Conservation (phyloP, 208 protist genomes). For the Trypanosoma avium region DNA sequence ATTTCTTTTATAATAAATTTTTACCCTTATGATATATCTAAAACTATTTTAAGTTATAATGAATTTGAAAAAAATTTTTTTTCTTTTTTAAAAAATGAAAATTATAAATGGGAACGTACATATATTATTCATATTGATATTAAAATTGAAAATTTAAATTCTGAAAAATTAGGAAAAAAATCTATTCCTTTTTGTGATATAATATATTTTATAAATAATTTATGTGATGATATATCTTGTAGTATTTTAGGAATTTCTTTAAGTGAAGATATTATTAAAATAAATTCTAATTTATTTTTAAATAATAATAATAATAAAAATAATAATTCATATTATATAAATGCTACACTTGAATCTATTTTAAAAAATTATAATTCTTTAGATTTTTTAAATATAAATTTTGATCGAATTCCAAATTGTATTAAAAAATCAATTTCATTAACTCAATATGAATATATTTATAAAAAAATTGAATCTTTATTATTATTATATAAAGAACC, state of each 20-base stretch:
- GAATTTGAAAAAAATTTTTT: slow-evolving; percentile 37
- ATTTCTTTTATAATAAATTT: slow-evolving; percentile 40
- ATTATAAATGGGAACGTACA: slow-evolving; percentile 44
- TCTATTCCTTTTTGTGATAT: slow-evolving; percentile 61
- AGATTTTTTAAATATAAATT: slow-evolving; percentile 37
- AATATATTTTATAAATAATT: slow-evolving; percentile 39
- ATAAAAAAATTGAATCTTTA: slow-evolving; percentile 36
- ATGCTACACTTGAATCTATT: slow-evolving; percentile 41
- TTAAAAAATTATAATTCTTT: slow-evolving; percentile 31
- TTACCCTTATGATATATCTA: slow-evolving; percentile 35
- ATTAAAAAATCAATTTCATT: slow-evolving; percentile 35
- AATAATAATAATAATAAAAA: slow-evolving; percentile 27
- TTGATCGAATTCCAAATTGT: slow-evolving; percentile 47
- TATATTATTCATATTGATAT: slow-evolving; percentile 56
- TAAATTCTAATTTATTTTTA: slow-evolving; percentile 27
- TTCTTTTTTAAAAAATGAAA: slow-evolving; percentile 34
- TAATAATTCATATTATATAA: slow-evolving; percentile 53
- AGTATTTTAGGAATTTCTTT: slow-evolving; percentile 62
- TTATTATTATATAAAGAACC: slow-evolving; percentile 22
- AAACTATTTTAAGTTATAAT: slow-evolving; percentile 36
- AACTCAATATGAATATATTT: slow-evolving; percentile 27
- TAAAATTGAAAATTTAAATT: slow-evolving; percentile 11
- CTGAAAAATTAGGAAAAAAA: slow-evolving; percentile 3
- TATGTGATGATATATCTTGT: slow-evolving; percentile 55
- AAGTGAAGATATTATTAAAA: slow-evolving; percentile 27